These are phyloP conservation scores for Saksenaea vasiformis DNA, from an alignment of 371 early-diverging fungal genomes.

Conservation along the genomic window DNA sequence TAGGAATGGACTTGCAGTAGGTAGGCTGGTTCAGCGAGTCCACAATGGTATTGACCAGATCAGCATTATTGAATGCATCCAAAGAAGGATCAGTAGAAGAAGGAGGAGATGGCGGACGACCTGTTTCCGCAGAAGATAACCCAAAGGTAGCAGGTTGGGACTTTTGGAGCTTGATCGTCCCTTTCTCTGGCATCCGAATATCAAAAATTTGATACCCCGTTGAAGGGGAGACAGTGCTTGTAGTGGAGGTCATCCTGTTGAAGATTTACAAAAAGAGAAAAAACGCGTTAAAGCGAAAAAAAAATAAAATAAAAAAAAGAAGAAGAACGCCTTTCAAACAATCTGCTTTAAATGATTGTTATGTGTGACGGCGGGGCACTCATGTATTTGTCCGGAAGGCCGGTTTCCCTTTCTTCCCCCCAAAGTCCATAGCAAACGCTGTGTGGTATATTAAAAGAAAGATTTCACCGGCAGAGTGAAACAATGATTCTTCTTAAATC, in stretches of 20 bases:
- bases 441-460: too few relatives aligned
- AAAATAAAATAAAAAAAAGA: neutral
- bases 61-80: slow-evolving; percentile 44
- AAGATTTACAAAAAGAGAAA: slow-evolving; percentile 11
- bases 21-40: slow-evolving; percentile 37
- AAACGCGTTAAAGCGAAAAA: neutral
- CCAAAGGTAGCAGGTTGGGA: neutral
- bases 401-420: too few relatives aligned
- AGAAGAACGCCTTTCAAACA: too few relatives aligned
- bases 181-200: slow-evolving; percentile 23
- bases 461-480: too few relatives aligned
- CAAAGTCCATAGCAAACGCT: too few relatives aligned
- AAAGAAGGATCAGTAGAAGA: slow-evolving; percentile 22
- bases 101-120: slow-evolving; percentile 33
- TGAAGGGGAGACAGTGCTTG: slow-evolving; percentile 19
- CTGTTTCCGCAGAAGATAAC: neutral
- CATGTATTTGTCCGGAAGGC: too few relatives aligned
- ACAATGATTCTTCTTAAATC: too few relatives aligned
- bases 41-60: slow-evolving; percentile 51
- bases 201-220: slow-evolving; percentile 44
- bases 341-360: too few relatives aligned
- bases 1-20: slow-evolving; percentile 61
- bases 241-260: slow-evolving; percentile 15
- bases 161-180: slow-evolving; percentile 7
- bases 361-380: too few relatives aligned